Base-by-base conservation (phyloP, 2,329 filamentous ascomycete species). In the Phyllosticta capitalensis region DNA sequence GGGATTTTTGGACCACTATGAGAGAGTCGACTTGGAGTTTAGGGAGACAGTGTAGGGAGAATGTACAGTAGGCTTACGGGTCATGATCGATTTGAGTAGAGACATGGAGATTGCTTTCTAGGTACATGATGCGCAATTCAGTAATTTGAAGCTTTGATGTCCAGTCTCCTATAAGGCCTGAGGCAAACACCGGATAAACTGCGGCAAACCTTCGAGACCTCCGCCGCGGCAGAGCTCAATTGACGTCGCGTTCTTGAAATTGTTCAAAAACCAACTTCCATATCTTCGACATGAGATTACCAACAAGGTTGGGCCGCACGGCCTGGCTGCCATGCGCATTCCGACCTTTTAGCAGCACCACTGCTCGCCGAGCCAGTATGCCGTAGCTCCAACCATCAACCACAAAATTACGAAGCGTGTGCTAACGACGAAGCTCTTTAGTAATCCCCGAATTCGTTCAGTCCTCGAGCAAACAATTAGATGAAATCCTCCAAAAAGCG, bases 1-100 rank as follows among this genome's bases (percentile, higher is more conserved):
- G 78, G 91, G 87, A 1, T 96, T 96, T 73, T 82, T 95, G 65
- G 90, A 95, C 67, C 78, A 86, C 63, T 97, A 87, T 78, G 90
- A 96, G 78, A 80, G 82, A 67, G 86, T 96, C 50, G 92, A 96
- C 73, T 80, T 75, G 53, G 89, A 95, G 76, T 96, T 94, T 80
- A 59, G 52, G 56, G 56, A 59, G 12, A 59, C 52, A 4, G 38
- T 45, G 3, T 45, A 45, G 38, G 14, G 17, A 14, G 38, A n/a
- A n/a, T 3, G 14, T 38, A n/a, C n/a, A n/a, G 14, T n/a, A 45
- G 38, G 5, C 7, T 45, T n/a, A n/a, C 17, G n/a, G 14, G 14
- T n/a, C 2, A 5, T 1, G 14, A n/a, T n/a, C n/a, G 6, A 2
- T n/a, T 45, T 19, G 38, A n/a, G 17, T 45, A 45, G 38, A n/a